Percentiles rank a stretch among this genome's conserved stretches.
phyloP scores from a whole-genome alignment of 2,329 filamentous ascomycete species.

The Phaeosphaeria sp. region DNA sequence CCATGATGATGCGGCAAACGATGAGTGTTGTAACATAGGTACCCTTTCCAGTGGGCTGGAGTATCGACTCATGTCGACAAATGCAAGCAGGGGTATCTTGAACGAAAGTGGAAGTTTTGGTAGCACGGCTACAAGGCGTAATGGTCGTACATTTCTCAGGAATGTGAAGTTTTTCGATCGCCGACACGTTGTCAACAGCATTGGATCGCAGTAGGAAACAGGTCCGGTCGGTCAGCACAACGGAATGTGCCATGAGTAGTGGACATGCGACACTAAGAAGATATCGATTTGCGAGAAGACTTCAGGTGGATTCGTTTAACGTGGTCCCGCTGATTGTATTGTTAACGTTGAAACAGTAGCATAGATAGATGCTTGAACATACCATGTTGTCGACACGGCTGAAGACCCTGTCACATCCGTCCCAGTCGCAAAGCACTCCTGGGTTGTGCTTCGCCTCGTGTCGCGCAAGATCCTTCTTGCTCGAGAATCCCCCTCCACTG shows the following conservation, averaged over 20 bases:
- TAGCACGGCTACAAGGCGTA: constrained; percentile 18
- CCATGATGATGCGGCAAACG: constrained; percentile 23
- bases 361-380: constrained; percentile 20
- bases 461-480: constrained; percentile 66
- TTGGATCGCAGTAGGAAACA: background rate
- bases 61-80: background rate
- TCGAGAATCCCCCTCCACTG: constrained; percentile 64
- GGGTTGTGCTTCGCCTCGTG: constrained; percentile 70
- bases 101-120: constrained; percentile 29
- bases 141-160: constrained; percentile 6
- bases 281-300: constrained; percentile 33
- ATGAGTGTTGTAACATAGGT: background rate
- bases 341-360: constrained; percentile 20
- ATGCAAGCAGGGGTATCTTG: constrained; percentile 33
- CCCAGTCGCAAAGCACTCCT: constrained; percentile 64
- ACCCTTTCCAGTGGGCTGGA: background rate
- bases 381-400: constrained; percentile 69
- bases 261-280: constrained; percentile 10
- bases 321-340: constrained; percentile 43
- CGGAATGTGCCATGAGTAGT: background rate
- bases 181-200: background rate
- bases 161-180: background rate
- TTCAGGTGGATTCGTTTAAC: constrained; percentile 51
- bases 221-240: background rate
- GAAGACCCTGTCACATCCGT: constrained; percentile 64